Evolutionary conservation across 768 basidiomycete genomes (phyloP).

Genomic region (Naganishia randhawae): DNA sequence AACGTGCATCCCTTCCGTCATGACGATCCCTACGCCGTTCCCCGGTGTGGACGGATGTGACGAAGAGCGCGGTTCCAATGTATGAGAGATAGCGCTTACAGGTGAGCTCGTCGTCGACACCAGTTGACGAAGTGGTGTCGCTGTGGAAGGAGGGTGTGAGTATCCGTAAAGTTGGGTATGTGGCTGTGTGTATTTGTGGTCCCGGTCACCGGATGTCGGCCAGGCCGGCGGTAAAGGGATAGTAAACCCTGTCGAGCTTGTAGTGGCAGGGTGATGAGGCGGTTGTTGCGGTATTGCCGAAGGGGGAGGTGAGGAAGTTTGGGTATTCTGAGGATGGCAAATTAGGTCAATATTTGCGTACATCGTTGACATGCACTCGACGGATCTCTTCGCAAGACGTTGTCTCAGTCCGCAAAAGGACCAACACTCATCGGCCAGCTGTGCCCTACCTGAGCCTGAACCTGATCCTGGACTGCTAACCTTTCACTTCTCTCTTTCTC

Average conservation of each 20-base stretch:
- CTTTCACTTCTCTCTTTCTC: not conserved
- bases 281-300: not conserved
- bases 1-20: too few relatives aligned
- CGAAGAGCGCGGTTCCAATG: not conserved
- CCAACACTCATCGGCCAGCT: not conserved
- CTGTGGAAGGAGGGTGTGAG: not conserved
- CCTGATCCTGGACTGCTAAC: not conserved
- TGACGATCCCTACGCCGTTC: not conserved
- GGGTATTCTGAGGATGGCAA: not conserved
- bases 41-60: not conserved
- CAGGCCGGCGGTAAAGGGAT: not conserved
- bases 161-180: not conserved
- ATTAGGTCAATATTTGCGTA: not conserved
- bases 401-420: not conserved
- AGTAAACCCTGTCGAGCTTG: not conserved
- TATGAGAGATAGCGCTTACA: not conserved
- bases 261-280: not conserved
- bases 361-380: too few relatives aligned
- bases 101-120: slow-evolving; percentile 7
- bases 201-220: not conserved
- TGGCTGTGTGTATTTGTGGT: not conserved
- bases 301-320: not conserved
- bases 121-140: not conserved
- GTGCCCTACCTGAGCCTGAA: not conserved
- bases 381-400: too few relatives aligned